Conservation (phyloP, 106 monocot genomes). For the Dendrobium officinale region DNA sequence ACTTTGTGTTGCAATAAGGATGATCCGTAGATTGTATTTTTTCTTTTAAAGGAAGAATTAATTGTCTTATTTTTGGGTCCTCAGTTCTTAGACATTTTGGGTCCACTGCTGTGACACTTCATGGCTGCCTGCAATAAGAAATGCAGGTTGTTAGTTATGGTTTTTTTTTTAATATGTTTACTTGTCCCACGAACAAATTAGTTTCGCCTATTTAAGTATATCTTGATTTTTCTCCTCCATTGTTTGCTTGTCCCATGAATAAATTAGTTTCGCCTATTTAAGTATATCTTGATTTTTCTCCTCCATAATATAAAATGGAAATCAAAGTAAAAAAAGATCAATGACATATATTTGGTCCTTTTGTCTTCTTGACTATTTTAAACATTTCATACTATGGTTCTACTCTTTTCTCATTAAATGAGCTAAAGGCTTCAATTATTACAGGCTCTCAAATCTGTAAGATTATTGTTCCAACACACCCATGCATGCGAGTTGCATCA, state of each 20-base stretch:
- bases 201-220: not conserved
- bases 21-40: not conserved
- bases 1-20: not conserved
- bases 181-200: not conserved
- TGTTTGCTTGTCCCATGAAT: no score
- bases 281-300: not conserved
- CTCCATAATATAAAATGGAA: not conserved
- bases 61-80: not conserved
- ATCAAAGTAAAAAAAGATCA: not conserved
- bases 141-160: conserved; percentile 37
- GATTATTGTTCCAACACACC: conserved; percentile 35
- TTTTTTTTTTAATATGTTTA: not conserved
- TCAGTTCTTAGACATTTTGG: no score
- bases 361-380: not conserved
- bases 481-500: no score
- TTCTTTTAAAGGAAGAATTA: not conserved
- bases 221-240: no score
- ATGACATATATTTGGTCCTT: no score
- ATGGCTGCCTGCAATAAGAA: conserved; percentile 71
- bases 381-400: not conserved
- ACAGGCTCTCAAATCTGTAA: conserved; percentile 41
- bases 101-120: conserved; percentile 39
- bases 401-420: not conserved
- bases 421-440: not conserved
- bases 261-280: no score